A percentile compares a stretch with the other conserved stretches of the same genome.
Conservation (phyloP, 805 yeast genomes). For the Naumovozyma baii region DNA sequence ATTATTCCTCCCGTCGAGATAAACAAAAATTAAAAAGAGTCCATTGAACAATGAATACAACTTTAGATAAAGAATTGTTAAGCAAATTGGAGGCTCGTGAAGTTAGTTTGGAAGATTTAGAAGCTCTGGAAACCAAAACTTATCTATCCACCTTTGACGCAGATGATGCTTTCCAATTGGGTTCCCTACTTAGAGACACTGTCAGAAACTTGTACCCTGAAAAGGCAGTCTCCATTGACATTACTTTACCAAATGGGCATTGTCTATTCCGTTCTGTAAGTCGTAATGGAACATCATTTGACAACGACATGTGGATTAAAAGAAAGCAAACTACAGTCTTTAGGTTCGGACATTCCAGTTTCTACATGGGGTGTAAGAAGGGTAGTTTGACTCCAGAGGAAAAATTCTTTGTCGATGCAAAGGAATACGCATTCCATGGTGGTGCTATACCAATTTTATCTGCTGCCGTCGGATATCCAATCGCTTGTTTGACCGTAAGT, state of each 20-base stretch:
- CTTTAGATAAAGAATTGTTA: conserved; percentile 5
- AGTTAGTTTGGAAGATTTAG: conserved; percentile 10
- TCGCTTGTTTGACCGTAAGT: conserved; percentile 45
- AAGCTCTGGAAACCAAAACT: conserved; percentile 8
- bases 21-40: background rate
- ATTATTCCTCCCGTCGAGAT: conserved; percentile 1
- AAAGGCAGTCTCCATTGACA: conserved; percentile 38
- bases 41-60: no score
- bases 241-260: conserved; percentile 38
- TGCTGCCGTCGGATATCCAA: conserved; percentile 24
- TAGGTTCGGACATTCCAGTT: conserved; percentile 41
- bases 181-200: conserved; percentile 32
- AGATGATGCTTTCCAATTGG: conserved; percentile 39
- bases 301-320: conserved; percentile 45
- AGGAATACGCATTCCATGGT: conserved; percentile 45
- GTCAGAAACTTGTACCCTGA: conserved; percentile 27
- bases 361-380: conserved; percentile 38
- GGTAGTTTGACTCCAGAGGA: conserved; percentile 32
- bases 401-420: conserved; percentile 33
- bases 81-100: conserved; percentile 3
- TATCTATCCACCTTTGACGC: conserved; percentile 18
- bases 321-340: conserved; percentile 41
- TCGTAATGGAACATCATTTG: conserved; percentile 33
- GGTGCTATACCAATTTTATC: conserved; percentile 46
- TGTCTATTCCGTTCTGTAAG: conserved; percentile 36